Percentiles rank a stretch among this genome's conserved stretches.
These are phyloP conservation scores for Cyberlindnera americana DNA, from an alignment of 805 yeast species.

Conservation along the genomic window DNA sequence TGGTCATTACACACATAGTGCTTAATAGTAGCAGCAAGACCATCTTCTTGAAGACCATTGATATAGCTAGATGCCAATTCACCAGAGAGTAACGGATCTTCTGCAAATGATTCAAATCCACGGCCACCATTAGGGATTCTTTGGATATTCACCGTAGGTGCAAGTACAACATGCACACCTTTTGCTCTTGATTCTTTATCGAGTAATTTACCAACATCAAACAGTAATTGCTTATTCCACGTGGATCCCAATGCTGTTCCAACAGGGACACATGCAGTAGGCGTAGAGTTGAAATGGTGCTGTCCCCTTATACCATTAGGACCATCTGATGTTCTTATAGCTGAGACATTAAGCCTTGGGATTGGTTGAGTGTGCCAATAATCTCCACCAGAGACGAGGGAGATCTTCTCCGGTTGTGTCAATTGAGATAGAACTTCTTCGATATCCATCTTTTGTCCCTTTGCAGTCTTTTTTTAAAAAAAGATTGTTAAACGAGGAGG, in stretches of 20 bases:
- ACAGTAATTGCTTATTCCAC: conserved; percentile 45
- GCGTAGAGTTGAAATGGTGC: conserved; percentile 44
- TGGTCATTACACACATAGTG: conserved; percentile 60
- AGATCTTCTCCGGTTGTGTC: conserved; percentile 17
- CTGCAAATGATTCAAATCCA: conserved; percentile 56
- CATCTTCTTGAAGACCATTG: conserved; percentile 48
- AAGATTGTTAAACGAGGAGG: no score
- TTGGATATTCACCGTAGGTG: conserved; percentile 48
- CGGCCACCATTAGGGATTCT: conserved; percentile 59
- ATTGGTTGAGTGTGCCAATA: conserved; percentile 43
- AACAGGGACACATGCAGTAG: conserved; percentile 55
- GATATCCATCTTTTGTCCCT: conserved; percentile 17
- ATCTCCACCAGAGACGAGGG: conserved; percentile 34
- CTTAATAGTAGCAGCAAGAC: conserved; percentile 51
- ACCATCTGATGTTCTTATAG: conserved; percentile 49
- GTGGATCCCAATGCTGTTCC: conserved; percentile 57
- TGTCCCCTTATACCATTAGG: conserved; percentile 62
- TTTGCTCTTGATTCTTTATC: conserved; percentile 52
- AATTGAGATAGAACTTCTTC: conserved; percentile 17
- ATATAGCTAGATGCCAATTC: conserved; percentile 41
- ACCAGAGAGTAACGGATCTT: conserved; percentile 52
- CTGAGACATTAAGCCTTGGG: conserved; percentile 38
- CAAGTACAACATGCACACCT: conserved; percentile 46
- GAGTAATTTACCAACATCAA: conserved; percentile 46
- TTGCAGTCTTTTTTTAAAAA: no score